Conservation (phyloP, 2,329 filamentous ascomycete species). For the Botryotinia narcissicola region DNA sequence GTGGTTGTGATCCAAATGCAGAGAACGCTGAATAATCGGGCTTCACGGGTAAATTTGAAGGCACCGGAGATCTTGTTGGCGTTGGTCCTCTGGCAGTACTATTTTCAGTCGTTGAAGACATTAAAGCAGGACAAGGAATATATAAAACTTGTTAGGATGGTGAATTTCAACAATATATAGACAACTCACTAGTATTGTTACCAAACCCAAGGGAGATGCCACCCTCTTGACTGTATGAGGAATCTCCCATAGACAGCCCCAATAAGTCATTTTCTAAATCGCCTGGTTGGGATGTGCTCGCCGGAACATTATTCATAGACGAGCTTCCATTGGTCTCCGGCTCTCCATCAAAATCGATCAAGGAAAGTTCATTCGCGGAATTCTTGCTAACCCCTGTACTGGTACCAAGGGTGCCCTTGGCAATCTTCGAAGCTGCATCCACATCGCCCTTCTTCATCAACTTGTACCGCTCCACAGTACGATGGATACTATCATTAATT, state of each 20-base stretch:
- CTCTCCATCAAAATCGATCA: slow-evolving; percentile 85
- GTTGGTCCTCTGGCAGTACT: slow-evolving; percentile 54
- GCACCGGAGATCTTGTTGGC: slow-evolving; percentile 40
- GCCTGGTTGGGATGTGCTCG: slow-evolving; percentile 46
- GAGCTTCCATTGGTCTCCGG: slow-evolving; percentile 56
- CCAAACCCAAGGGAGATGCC: slow-evolving; percentile 81
- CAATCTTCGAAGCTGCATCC: slow-evolving; percentile 78
- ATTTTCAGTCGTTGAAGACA: slow-evolving; percentile 62
- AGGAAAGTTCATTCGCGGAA: slow-evolving; percentile 73
- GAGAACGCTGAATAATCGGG: slow-evolving; percentile 52
- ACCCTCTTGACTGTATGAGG: slow-evolving; percentile 68
- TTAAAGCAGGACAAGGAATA: slow-evolving; percentile 59
- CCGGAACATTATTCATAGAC: slow-evolving; percentile 41
- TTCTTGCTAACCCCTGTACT: slow-evolving; percentile 64
- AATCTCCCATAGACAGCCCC: slow-evolving; percentile 71
- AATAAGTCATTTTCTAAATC: slow-evolving; percentile 87
- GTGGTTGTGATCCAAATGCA: slow-evolving; percentile 50
- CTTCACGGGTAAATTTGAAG: slow-evolving; percentile 28
- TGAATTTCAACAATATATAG: neutral
- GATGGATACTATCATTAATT: slow-evolving; percentile 98
- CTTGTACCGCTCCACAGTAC: slow-evolving; percentile 93
- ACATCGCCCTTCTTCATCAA: slow-evolving; percentile 93
- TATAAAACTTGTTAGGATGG: slow-evolving; percentile 45
- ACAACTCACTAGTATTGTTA: slow-evolving; percentile 59
- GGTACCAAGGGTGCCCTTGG: slow-evolving; percentile 72